Conservation (phyloP, 2,329 filamentous ascomycete species). For the Trichoderma afroharzianum region DNA sequence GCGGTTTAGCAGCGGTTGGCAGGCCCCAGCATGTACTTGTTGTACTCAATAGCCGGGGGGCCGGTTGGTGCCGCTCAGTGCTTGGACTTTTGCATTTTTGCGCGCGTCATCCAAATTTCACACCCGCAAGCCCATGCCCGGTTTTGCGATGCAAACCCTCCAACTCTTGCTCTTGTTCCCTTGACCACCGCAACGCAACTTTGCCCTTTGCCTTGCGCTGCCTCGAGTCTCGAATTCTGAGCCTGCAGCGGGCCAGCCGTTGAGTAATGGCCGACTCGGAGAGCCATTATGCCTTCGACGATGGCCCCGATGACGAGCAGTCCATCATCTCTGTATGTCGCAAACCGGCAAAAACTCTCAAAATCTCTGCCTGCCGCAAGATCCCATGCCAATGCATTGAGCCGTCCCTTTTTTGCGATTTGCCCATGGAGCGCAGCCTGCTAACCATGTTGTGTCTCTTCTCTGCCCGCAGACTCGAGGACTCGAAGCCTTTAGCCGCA, state of each 20-base stretch:
- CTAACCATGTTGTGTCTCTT: neutral
- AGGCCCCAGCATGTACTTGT: neutral
- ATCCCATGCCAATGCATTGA: slow-evolving; percentile 5
- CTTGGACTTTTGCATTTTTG: neutral
- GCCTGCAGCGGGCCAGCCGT: slow-evolving; percentile 14
- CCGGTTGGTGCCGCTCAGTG: neutral
- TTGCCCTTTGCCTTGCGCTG: slow-evolving; percentile 9
- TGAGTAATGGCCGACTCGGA: slow-evolving; percentile 42
- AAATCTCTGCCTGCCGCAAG: neutral
- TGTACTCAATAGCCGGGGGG: neutral
- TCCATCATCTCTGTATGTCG: slow-evolving; percentile 41
- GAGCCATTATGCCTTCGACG: slow-evolving; percentile 45
- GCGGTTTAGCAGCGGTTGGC: neutral
- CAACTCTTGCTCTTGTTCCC: neutral
- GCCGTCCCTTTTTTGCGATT: slow-evolving; percentile 29
- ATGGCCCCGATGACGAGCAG: slow-evolving; percentile 46
- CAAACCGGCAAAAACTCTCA: neutral
- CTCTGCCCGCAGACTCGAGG: slow-evolving; percentile 65
- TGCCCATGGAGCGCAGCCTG: slow-evolving; percentile 22
- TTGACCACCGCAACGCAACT: neutral
- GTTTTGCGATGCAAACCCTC: slow-evolving; percentile 14
- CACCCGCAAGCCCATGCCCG: slow-evolving; percentile 13
- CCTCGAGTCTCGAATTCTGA: slow-evolving; percentile 7
- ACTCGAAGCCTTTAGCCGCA: slow-evolving; percentile 87
- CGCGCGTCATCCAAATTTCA: slow-evolving; percentile 16